Evolutionary conservation across 73 alveolate species (phyloP).

Genomic region (Loxodes magnus): DNA sequence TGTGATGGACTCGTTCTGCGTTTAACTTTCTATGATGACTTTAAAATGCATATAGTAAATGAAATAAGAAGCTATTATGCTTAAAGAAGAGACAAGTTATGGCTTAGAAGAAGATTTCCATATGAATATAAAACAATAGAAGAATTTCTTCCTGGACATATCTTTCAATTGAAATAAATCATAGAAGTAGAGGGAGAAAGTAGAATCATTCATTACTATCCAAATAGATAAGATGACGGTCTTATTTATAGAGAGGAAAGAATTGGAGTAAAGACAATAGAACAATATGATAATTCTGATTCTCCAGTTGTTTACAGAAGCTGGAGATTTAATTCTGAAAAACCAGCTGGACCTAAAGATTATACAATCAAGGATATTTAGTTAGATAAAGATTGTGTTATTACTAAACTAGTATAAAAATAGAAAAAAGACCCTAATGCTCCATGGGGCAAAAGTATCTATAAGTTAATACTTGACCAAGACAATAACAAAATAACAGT

Average conservation of each 20-base stretch:
- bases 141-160: slow-evolving; percentile 67
- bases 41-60: slow-evolving; percentile 45
- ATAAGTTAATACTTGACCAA: slow-evolving; percentile 27
- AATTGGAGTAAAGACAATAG: slow-evolving; percentile 71
- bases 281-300: slow-evolving; percentile 70
- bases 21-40: slow-evolving; percentile 62
- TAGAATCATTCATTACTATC: slow-evolving; percentile 62
- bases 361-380: slow-evolving; percentile 13
- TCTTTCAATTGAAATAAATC: slow-evolving; percentile 69
- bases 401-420: slow-evolving; percentile 53
- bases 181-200: slow-evolving; percentile 63
- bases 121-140: slow-evolving; percentile 72
- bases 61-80: slow-evolving; percentile 59
- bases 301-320: slow-evolving; percentile 59
- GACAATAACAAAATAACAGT: slow-evolving; percentile 20
- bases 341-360: slow-evolving; percentile 10
- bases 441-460: slow-evolving; percentile 56
- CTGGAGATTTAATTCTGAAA: slow-evolving; percentile 22
- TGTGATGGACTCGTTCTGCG: slow-evolving; percentile 76
- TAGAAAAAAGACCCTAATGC: slow-evolving; percentile 38
- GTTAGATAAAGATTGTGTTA: slow-evolving; percentile 26
- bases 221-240: slow-evolving; percentile 76
- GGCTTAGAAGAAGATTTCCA: slow-evolving; percentile 67
- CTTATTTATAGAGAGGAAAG: slow-evolving; percentile 75
- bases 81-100: slow-evolving; percentile 74